Evolutionary conservation across 1,139 yeast species (phyloP), one percentile per base, ranked within the genome.

Genomic region (Kluyveromyces sp.): DNA sequence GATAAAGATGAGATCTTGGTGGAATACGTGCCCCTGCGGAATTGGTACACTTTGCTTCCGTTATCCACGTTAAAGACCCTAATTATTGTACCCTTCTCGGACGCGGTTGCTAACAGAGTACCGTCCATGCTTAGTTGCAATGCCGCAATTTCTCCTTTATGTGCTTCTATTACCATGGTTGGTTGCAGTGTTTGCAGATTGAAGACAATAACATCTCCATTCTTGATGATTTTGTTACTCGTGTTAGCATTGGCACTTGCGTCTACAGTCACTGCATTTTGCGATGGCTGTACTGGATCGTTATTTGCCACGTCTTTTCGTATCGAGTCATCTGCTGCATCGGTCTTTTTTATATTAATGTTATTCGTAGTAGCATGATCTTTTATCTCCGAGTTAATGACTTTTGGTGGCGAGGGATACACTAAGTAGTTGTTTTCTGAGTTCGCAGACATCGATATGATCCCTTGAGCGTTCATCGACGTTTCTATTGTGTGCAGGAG

Each of bases 1-100:
- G 81, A 76, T 50, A 92, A 71, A 1, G 95, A 82, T 58, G 81
- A 83, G n/a, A 92, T 87, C 56, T 75, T 80, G 4, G 97, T 83
- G 3, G 95, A 94, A 60, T 89, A 89, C 1, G 96, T 85, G 1
- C 98, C 98, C 58, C 97, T 74, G 53, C 98, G 73, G 64, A 92
- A 92, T 63, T 92, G 97, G 58, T 78, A 87, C 41, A 89, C 66
- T 57, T 89, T 86, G 17, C 78, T 73, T 0, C 96, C 97, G 0
- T 85, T 76, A 22, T 82, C 83, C 1, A 87, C 87, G n/a, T 82
- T 73, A 57, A 92, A 92, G 1, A 92, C 86, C 46, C 98, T 70
- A 1, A 92, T 79, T 38, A 92, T 87, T 0, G 98, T 92, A 3
- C 98, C 98, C 60, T 88, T 88, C 52, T 87, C 95, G 15, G 96